Percentiles rank a stretch among this genome's conserved stretches.
phyloP scores from a whole-genome alignment of 2,329 filamentous ascomycete species.

The Nannizziopsis barbatae region DNA sequence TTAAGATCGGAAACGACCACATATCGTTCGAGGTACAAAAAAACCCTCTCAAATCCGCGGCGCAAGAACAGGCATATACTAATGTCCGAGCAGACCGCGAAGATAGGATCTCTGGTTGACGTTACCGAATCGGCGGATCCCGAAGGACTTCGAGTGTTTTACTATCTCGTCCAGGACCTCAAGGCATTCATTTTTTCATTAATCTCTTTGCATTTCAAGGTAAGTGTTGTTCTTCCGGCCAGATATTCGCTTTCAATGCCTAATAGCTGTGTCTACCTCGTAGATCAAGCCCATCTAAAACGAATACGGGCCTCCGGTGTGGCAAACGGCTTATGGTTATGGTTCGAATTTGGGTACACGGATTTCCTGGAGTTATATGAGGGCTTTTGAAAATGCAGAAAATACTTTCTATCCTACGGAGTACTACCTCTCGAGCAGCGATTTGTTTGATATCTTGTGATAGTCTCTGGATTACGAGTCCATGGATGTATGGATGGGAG shows the following conservation, averaged over 20 bases:
- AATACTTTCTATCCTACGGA: not conserved
- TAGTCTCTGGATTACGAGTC: too few species aligned
- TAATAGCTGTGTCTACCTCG: not conserved
- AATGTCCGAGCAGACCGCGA: constrained; percentile 60
- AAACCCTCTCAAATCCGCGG: constrained; percentile 18
- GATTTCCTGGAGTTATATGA: constrained; percentile 5
- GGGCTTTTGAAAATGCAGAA: constrained; percentile 1
- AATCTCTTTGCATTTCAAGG: constrained; percentile 96
- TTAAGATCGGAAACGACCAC: constrained; percentile 83
- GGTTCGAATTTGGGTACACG: not conserved
- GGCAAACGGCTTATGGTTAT: constrained; percentile 2
- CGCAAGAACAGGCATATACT: not conserved
- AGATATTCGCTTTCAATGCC: not conserved
- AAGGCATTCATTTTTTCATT: constrained; percentile 95
- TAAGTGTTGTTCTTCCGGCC: constrained; percentile 22
- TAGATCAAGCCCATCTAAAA: constrained; percentile 43
- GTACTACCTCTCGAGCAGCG: not conserved
- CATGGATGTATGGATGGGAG: too few species aligned
- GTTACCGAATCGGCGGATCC: constrained; percentile 94
- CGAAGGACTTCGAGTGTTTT: constrained; percentile 91
- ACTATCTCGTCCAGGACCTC: constrained; percentile 94
- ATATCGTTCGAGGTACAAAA: constrained; percentile 81
- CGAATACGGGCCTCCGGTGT: not conserved
- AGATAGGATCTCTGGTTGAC: constrained; percentile 93
- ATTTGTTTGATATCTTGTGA: too few species aligned